These are phyloP conservation scores for Cronartium quercuum DNA, from an alignment of 1,284 basidiomycete species.

Conservation along the genomic window DNA sequence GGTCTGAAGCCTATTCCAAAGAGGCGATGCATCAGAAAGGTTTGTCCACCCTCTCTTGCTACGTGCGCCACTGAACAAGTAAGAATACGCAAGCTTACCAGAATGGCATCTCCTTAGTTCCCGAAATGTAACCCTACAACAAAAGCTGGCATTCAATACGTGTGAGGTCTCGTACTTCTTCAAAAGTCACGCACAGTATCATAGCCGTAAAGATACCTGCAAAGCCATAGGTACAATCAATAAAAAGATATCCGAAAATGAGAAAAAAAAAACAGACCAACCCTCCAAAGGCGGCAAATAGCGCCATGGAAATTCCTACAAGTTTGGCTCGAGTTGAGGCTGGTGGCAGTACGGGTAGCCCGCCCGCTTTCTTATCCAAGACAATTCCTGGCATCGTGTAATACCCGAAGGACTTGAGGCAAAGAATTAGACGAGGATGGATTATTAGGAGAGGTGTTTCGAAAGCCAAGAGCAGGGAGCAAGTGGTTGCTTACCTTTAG, in stretches of 20 bases:
- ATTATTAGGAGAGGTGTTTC: too few relatives aligned
- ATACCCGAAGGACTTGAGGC: too few relatives aligned
- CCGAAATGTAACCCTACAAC: constrained; percentile 35
- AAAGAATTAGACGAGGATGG: too few relatives aligned
- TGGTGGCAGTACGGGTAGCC: constrained; percentile 1
- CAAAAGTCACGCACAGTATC: constrained; percentile 17
- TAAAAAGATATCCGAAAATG: background rate
- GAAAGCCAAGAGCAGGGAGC: too few relatives aligned
- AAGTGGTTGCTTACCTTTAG: too few relatives aligned
- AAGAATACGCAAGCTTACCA: constrained; percentile 19
- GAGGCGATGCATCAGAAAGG: background rate
- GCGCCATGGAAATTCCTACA: constrained; percentile 28
- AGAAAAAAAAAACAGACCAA: constrained; percentile 12
- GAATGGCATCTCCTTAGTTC: constrained; percentile 35
- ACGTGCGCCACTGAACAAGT: too few relatives aligned
- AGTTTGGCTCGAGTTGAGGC: constrained; percentile 26
- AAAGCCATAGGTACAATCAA: background rate
- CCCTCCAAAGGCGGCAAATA: constrained; percentile 39
- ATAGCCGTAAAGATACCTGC: constrained; percentile 36
- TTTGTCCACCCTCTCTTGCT: too few relatives aligned
- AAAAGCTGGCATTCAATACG: too few relatives aligned
- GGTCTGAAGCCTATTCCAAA: background rate
- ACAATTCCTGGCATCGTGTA: background rate
- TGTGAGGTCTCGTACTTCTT: background rate
- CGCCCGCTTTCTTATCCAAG: background rate